These are phyloP conservation scores for Bretschneidera sinensis DNA, from an alignment of 345 rosid genomes.

Conservation along the genomic window DNA sequence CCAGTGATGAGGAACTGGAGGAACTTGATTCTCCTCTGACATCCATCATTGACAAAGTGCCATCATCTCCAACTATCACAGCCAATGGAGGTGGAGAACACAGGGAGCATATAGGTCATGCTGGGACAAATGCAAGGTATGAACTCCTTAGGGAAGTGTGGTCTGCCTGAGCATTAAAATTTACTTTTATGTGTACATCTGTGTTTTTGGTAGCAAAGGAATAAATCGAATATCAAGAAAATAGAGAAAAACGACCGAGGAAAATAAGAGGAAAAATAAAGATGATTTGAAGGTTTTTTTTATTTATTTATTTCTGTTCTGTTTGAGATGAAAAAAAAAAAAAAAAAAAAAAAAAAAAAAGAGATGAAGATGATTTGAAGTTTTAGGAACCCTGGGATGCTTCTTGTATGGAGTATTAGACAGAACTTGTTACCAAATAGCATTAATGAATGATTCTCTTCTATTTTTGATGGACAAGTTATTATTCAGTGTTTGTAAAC, in stretches of 20 bases:
- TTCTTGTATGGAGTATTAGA: too few relatives aligned
- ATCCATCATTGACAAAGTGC: conserved; percentile 47
- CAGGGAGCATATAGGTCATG: conserved; percentile 6
- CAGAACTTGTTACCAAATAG: too few relatives aligned
- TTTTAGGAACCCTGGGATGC: too few relatives aligned
- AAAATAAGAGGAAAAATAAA: conserved; percentile 5
- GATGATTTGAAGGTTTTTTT: conserved; percentile 6
- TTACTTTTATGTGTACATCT: conserved; percentile 9
- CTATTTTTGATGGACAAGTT: too few relatives aligned
- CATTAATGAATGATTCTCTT: too few relatives aligned
- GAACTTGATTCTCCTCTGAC: conserved; percentile 74
- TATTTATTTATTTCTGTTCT: too few relatives aligned
- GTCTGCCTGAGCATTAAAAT: conserved; percentile 32
- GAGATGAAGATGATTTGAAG: too few relatives aligned
- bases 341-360: too few relatives aligned
- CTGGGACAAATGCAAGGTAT: conserved; percentile 51
- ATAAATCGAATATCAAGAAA: conserved; percentile 8
- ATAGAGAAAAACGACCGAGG: background rate
- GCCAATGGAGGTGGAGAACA: conserved; percentile 31
- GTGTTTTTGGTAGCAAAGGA: background rate
- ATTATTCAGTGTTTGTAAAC: too few relatives aligned
- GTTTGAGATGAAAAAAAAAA: too few relatives aligned
- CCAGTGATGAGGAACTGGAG: conserved; percentile 88
- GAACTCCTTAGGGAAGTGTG: conserved; percentile 85
- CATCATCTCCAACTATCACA: conserved; percentile 24